Base-by-base conservation (phyloP, 345 rosid genomes). In the Moricandia arvensis region DNA sequence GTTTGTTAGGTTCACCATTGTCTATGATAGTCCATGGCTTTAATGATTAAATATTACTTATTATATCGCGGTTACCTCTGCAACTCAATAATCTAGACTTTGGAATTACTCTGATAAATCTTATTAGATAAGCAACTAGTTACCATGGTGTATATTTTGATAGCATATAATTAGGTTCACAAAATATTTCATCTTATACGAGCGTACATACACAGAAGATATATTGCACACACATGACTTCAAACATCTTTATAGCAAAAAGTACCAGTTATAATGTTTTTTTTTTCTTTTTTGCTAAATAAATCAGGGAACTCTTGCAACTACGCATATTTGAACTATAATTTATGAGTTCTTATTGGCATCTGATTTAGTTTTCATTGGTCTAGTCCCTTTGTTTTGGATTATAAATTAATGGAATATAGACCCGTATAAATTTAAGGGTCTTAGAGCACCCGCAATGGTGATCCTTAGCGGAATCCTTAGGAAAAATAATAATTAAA, bases 21-120 rank as follows among this genome's bases (percentile, higher is more conserved):
- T 38, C 59, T 74, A 27, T 54, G 55, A 64, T 73, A 53, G 5
- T 73, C 53, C 34, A 63, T 2, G 60, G 60, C 15, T 30, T 21
- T 17, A 33, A 31, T 7, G 34, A 45, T 18, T 16, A 51, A 72
- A 62, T 49, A 24, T 21, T 45, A 71, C n/a, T 60, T 43, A 16
- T 29, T 71, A 7, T 45, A 30, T 16, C 27, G 4, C 11, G 59
- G 27, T 15, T 69, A 69, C 15, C n/a, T 55, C 17, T 41, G 6
- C 29, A 58, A 17, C 2, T 59, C 59, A 17, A 33, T 59, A 12
- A 30, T 59, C 59, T 17, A 59, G 18, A 59, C 12, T 59, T 31
- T 70, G 1, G 7, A 15, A 13, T n/a, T 59, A 68, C 72, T 21
- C 5, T 26, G 55, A 27, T 58, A 37, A 9, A 37, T 37, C 16